These are phyloP conservation scores for Melocanna baccifera DNA, from an alignment of 176 grass and related monocot species.

Conservation along the genomic window DNA sequence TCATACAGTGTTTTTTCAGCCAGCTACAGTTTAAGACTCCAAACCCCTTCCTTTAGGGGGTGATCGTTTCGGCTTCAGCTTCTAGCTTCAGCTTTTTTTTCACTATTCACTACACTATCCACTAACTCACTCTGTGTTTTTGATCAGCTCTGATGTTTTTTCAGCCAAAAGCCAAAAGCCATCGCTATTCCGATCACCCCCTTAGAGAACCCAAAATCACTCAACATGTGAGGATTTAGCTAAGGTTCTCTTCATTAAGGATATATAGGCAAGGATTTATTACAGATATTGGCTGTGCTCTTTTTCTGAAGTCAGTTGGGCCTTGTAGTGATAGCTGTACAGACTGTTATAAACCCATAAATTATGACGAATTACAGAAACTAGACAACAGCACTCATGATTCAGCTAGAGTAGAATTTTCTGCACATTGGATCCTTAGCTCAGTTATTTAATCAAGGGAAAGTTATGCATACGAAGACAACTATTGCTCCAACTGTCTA, in stretches of 20 bases:
- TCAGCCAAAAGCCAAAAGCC: no score
- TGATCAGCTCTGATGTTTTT: no score
- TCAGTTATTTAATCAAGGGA: background rate
- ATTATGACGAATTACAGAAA: background rate
- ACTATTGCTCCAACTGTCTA: background rate
- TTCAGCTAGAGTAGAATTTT: background rate
- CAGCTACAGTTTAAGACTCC: no score
- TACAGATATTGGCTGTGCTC: background rate
- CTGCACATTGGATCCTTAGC: background rate
- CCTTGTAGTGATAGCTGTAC: background rate
- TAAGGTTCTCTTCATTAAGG: background rate
- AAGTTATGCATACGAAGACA: background rate
- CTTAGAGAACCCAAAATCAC: background rate
- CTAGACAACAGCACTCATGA: background rate
- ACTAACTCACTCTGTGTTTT: no score
- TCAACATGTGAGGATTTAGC: background rate
- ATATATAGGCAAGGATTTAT: background rate
- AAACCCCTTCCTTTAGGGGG: no score
- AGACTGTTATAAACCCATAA: background rate
- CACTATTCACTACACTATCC: no score
- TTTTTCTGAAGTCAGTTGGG: background rate
- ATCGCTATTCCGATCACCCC: no score
- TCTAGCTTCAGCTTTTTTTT: no score
- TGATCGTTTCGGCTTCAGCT: no score
- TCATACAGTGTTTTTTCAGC: no score